Base-by-base conservation (phyloP, 352 stramenopile species). In the Thalassiosira hispida region DNA sequence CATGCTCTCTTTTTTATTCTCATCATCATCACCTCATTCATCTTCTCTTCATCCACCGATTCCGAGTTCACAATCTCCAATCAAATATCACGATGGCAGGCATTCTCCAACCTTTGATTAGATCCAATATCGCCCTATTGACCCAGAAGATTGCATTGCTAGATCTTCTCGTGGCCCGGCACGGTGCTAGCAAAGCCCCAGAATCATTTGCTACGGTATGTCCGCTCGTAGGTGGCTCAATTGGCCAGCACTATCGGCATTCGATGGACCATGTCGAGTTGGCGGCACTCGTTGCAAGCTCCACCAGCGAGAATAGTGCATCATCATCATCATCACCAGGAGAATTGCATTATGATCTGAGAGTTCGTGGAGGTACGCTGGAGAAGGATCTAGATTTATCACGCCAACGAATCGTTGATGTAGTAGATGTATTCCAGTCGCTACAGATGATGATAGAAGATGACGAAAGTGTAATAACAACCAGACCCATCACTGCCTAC, bases 201-300 rank as follows among this genome's bases (percentile, higher is more conserved):
- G 53, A 74, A 65, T 53, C 74, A 14, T 92, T 88, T 51, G 53
- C 83, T 52, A 66, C 72, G 40, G 33, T 61, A 27, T 92, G 84
- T 78, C 83, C 84, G 2, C 77, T 93, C 47, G 82, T 91, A 16
- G 57, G 79, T 44, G 88, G 85, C 9, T 85, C 79, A 5, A 85
- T 94, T 25, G 90, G 90, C 18, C 87, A 92, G 46, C 90, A 95
- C 69, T 83, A 92, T 81, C 86, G 90, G 27, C 90, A 95, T 72
- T 90, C 84, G 49, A 86, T 95, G 74, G 80, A 90, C 63, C 87
- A 93, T 46, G 81, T 91, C 16, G 86, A 93, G 73, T 69, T 87
- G n/a, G 85, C 73, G 53, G 68, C 68, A 14, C 40, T 81, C 14
- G 25, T 83, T 53, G 81, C 82, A 46, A 69, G 47, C 29, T 53